phyloP scores from a whole-genome alignment of 2,329 filamentous ascomycete species.

The Cordyceps fumosorosea region DNA sequence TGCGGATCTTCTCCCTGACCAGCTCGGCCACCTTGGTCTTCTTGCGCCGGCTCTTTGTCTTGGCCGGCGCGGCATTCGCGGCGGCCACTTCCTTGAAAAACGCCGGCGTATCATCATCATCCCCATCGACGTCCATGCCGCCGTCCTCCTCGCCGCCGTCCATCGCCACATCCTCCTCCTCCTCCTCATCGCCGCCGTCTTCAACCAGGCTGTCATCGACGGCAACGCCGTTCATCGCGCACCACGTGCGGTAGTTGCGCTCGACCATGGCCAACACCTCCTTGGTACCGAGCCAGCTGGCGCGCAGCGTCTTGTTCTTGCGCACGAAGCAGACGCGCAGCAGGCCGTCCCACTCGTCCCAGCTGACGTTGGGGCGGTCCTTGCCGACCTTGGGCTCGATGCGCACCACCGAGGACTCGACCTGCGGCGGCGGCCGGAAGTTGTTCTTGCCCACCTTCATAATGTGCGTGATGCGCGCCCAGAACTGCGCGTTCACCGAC shows the following conservation, averaged over 20 bases:
- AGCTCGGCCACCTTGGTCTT: constrained; percentile 75
- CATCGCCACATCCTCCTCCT: constrained; percentile 34
- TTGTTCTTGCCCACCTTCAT: constrained; percentile 97
- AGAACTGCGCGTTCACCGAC: constrained; percentile 91
- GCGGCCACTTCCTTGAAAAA: constrained; percentile 65
- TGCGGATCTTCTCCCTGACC: constrained; percentile 79
- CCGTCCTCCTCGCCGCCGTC: constrained; percentile 41
- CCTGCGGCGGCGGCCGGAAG: constrained; percentile 89
- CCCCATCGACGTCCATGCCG: constrained; percentile 48
- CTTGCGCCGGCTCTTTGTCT: constrained; percentile 63
- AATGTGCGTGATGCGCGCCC: constrained; percentile 57
- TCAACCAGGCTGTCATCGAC: constrained; percentile 61
- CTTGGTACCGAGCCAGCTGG: constrained; percentile 72
- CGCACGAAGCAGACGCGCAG: constrained; percentile 64
- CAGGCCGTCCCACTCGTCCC: constrained; percentile 92
- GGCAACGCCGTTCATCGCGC: constrained; percentile 74
- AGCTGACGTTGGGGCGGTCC: constrained; percentile 76
- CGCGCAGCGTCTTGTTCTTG: constrained; percentile 85
- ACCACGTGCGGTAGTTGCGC: constrained; percentile 83
- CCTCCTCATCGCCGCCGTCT: constrained; percentile 35
- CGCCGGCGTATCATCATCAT: constrained; percentile 66
- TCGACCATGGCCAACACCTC: constrained; percentile 79
- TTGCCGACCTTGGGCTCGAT: constrained; percentile 78
- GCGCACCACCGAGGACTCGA: constrained; percentile 85
- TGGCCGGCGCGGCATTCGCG: constrained; percentile 33